Conservation (phyloP, 768 basidiomycete species). For the Auricularia sp. region DNA sequence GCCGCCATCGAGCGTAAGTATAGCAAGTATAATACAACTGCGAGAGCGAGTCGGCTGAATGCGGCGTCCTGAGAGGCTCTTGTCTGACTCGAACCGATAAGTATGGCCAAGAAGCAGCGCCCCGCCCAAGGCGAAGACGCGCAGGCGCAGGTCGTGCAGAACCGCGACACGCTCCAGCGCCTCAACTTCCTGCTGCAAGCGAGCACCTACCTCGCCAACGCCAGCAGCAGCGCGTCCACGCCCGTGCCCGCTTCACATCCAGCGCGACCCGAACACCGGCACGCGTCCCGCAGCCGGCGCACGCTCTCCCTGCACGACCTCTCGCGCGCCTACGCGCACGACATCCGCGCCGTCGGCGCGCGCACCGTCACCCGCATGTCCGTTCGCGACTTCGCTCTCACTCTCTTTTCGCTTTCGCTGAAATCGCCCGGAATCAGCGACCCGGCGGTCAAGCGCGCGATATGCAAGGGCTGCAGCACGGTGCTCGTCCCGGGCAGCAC, state of each 20-base stretch:
- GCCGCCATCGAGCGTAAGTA: no score
- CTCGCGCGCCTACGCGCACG: slow-evolving; percentile 50
- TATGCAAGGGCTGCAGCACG: slow-evolving; percentile 60
- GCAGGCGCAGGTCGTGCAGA: slow-evolving; percentile 36
- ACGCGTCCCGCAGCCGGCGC: slow-evolving; percentile 18
- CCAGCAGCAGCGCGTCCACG: slow-evolving; percentile 9
- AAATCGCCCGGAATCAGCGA: slow-evolving; percentile 37
- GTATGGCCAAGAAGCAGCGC: not conserved
- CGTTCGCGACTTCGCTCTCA: slow-evolving; percentile 12
- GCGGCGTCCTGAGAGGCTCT: no score
- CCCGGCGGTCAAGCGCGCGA: slow-evolving; percentile 68
- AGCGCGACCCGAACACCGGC: slow-evolving; percentile 7
- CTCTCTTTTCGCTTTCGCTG: no score
- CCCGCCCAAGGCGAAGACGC: slow-evolving; percentile 27
- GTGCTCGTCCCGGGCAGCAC: slow-evolving; percentile 62
- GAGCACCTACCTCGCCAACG: slow-evolving; percentile 46
- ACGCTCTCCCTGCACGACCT: slow-evolving; percentile 30
- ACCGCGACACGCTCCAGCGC: slow-evolving; percentile 71
- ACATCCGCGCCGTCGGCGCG: slow-evolving; percentile 62
- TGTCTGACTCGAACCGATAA: not conserved
- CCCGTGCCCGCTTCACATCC: slow-evolving; percentile 1
- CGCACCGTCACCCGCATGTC: slow-evolving; percentile 74
- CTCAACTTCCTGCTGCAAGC: slow-evolving; percentile 83
- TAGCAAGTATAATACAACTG: no score
- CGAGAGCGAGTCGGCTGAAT: no score